Percentiles rank a stretch among this genome's conserved stretches.
Evolutionary conservation across 2,329 filamentous ascomycete species (phyloP).

Genomic region (Drechslera avenae): DNA sequence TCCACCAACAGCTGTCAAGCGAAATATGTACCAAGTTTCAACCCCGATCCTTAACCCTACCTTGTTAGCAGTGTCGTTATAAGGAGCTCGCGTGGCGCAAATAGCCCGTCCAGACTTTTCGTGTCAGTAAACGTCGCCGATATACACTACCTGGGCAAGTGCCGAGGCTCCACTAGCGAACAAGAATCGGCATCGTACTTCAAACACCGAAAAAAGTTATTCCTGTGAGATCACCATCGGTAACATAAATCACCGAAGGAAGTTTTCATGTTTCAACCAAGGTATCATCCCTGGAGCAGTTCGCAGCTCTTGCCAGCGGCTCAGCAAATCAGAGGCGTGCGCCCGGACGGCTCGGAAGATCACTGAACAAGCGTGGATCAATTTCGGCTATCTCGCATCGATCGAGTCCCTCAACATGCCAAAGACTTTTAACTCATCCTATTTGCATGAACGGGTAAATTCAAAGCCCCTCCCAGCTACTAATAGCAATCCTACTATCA

Average conservation of each 20-base stretch:
- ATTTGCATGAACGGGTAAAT: too few species aligned
- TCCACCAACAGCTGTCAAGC: neutral
- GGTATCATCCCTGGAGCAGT: too few species aligned
- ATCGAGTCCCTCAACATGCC: neutral
- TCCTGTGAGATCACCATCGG: neutral
- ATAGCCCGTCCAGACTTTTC: neutral
- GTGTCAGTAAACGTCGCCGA: neutral
- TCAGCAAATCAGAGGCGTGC: neutral
- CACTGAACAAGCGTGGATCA: conserved; percentile 1
- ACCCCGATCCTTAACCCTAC: neutral
- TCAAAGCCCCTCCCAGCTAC: too few species aligned
- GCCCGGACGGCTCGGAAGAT: conserved; percentile 1
- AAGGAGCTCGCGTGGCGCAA: neutral
- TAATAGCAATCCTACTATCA: too few species aligned
- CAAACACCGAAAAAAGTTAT: conserved; percentile 14
- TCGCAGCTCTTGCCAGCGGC: too few species aligned
- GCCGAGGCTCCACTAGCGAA: conserved; percentile 1
- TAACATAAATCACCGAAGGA: too few species aligned
- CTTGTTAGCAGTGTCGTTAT: neutral
- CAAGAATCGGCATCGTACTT: conserved; percentile 2
- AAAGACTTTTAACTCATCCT: neutral
- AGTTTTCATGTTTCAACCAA: too few species aligned
- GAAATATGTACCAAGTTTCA: neutral
- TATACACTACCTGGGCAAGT: neutral
- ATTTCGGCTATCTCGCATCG: conserved; percentile 1